Conservation (phyloP, 208 protist species). For the Spongospora subterranea region DNA sequence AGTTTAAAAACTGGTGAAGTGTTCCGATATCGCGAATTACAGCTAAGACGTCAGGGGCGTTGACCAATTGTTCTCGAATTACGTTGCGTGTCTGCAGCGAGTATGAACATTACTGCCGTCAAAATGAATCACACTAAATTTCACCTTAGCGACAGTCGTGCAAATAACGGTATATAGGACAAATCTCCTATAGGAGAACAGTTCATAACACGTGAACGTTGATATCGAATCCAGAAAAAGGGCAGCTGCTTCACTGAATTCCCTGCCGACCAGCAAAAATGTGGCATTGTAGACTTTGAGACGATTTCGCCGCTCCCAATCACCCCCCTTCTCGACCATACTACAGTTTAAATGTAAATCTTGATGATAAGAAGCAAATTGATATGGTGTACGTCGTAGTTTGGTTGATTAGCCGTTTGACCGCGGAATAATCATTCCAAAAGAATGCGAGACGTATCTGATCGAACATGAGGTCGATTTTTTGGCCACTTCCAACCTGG, state of each 20-base stretch:
- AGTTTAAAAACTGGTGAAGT: constrained; percentile 7
- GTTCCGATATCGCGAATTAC: constrained; percentile 9
- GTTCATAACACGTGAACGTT: constrained; percentile 94
- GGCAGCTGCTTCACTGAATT: constrained; percentile 89
- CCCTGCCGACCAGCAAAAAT: constrained; percentile 89
- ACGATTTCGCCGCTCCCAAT: constrained; percentile 98
- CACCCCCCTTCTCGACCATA: constrained; percentile 93
- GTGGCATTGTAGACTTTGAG: constrained; percentile 98
- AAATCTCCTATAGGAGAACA: constrained; percentile 90
- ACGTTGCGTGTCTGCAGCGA: constrained; percentile 14
- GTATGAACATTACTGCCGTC: not conserved
- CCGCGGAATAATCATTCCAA: constrained; percentile 86
- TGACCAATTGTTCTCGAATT: constrained; percentile 53
- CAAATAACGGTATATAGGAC: constrained; percentile 91
- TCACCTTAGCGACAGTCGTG: constrained; percentile 37
- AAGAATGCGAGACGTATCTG: constrained; percentile 93
- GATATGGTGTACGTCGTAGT: constrained; percentile 76
- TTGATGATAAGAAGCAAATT: not conserved
- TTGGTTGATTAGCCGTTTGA: constrained; percentile 86
- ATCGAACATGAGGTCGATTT: constrained; percentile 93
- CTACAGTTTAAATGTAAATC: constrained; percentile 54
- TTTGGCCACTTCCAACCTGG: constrained; percentile 83
- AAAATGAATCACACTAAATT: not conserved
- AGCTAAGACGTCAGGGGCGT: constrained; percentile 42
- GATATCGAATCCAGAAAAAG: constrained; percentile 93